Percentiles rank a stretch among this genome's conserved stretches.
These are phyloP conservation scores for Aureobasidium mangrovei DNA, from an alignment of 2,329 filamentous ascomycete species.

Conservation along the genomic window DNA sequence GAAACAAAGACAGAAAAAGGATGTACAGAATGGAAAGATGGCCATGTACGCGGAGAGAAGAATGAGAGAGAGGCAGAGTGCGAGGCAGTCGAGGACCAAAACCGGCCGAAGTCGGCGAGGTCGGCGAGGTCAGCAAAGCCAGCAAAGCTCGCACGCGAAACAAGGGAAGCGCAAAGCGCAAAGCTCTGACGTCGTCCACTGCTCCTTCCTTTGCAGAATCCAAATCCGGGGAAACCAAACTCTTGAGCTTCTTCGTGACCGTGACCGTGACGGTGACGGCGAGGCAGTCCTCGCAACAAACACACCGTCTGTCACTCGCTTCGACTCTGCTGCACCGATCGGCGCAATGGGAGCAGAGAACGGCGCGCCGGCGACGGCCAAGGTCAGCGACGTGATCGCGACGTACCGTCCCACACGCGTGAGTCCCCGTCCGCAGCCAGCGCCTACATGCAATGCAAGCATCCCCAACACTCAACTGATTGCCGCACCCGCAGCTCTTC, in stretches of 20 bases:
- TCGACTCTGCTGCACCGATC: neutral
- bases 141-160: too few species aligned
- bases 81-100: neutral
- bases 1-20: neutral
- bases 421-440: conserved; percentile 20
- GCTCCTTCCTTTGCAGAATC: neutral
- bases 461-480: conserved; percentile 11
- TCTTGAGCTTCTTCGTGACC: neutral
- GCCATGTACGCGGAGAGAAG: too few species aligned
- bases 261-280: too few species aligned
- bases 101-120: conserved; percentile 1
- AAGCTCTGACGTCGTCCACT: neutral
- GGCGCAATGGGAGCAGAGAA: conserved; percentile 9
- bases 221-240: conserved; percentile 5
- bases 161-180: too few species aligned
- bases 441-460: neutral
- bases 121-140: neutral
- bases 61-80: neutral
- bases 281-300: too few species aligned
- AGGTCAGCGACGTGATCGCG: conserved; percentile 68
- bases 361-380: conserved; percentile 34
- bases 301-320: too few species aligned
- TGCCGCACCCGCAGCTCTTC: conserved; percentile 32
- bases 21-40: neutral
- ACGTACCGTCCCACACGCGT: conserved; percentile 76